Base-by-base conservation (phyloP, 169 alveolate genomes). In the Eimeria maxima region DNA sequence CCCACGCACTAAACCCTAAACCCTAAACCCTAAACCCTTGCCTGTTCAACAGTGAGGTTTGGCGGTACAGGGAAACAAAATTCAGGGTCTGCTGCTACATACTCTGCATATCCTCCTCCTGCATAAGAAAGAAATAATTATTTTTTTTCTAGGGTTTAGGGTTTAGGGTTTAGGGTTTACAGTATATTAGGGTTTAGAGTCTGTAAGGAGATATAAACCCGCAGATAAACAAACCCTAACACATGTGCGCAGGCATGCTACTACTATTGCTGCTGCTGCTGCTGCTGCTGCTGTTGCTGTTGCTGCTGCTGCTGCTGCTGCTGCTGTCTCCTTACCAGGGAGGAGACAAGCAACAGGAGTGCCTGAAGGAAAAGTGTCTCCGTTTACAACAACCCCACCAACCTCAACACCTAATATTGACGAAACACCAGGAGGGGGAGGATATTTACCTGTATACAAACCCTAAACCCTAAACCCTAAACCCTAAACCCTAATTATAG, bases 101-200 rank as follows among this genome's bases (percentile, higher is more conserved):
- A 90, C 47, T 90, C 95, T 2, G 95, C 95, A 38, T 90, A 90
- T 24, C 91, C 71, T 53, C 95, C 95, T 0, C 95, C 95, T 27
- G 65, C 44, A 16, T 0, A 81, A 47, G 83, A 78, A 24, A 90
- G 78, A 7, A 33, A 42, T 13, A 4, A 27, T 2, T 44, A 4
- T 63, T 3, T 63, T 8, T 24, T 24, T 24, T 63, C 38, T 38
- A 71, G 83, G 83, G 83, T 71, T 71, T 71, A 71, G 83, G 83
- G 83, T 71, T 71, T 71, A 29, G 83, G 83, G 83, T 71, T 71
- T 71, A 71, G 83, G 83, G 83, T 71, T 63, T 63, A 63, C 42
- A 38, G 14, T 63, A 22, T 57, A 57, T 53, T n/a, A n/a, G n/a
- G 60, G 60, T 53, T 53, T 53, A 53, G 60, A 13, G 6, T 53